phyloP scores from a whole-genome alignment of 2,329 filamentous ascomycete genomes.

The Neopestalotiopsis clavispora region DNA sequence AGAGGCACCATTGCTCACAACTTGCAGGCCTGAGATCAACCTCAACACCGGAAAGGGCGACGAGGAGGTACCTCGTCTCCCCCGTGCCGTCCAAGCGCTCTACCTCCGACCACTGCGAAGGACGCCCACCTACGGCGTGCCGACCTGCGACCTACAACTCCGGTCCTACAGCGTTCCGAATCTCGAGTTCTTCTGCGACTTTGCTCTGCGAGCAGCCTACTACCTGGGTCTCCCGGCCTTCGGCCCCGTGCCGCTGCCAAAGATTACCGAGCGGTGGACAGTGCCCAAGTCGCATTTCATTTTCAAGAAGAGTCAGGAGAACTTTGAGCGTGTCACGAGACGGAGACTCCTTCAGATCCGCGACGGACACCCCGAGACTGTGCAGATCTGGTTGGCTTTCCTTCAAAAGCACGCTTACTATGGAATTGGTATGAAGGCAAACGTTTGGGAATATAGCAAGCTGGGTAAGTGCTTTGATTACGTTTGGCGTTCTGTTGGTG shows the following conservation, averaged over 20 bases:
- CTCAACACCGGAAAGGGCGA: constrained; percentile 30
- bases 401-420: constrained; percentile 91
- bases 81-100: constrained; percentile 81
- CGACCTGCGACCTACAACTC: constrained; percentile 88
- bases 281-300: constrained; percentile 89
- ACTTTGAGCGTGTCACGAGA: constrained; percentile 91
- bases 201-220: constrained; percentile 92
- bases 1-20: constrained; percentile 3
- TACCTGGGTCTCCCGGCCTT: constrained; percentile 86
- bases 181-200: constrained; percentile 93
- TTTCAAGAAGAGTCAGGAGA: constrained; percentile 97
- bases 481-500: background rate
- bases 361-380: constrained; percentile 86
- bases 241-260: constrained; percentile 84
- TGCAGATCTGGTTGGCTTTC: constrained; percentile 92
- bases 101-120: constrained; percentile 86
- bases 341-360: constrained; percentile 89
- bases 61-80: constrained; percentile 57
- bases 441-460: constrained; percentile 86
- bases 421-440: constrained; percentile 99
- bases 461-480: constrained; percentile 57
- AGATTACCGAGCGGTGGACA: constrained; percentile 91
- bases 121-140: constrained; percentile 75
- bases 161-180: constrained; percentile 90
- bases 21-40: constrained; percentile 25